A percentile compares a stretch with the other conserved stretches of the same genome.
These are phyloP conservation scores for Penicillium macrosclerotiorum DNA, from an alignment of 495 filamentous ascomycete species.

Conservation along the genomic window DNA sequence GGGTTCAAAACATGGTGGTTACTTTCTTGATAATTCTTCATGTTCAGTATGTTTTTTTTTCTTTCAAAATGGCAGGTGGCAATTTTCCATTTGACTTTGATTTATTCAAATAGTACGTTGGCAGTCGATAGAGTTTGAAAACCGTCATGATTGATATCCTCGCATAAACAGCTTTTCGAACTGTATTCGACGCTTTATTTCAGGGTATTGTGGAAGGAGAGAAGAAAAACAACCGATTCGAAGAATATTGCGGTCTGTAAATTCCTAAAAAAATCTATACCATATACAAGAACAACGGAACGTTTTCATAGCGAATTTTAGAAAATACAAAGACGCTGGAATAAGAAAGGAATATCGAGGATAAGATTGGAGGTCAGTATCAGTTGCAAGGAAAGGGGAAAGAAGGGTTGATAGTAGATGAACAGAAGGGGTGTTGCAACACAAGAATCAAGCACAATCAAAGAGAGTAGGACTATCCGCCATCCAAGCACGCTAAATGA, in stretches of 20 bases:
- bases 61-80: constrained; percentile 3
- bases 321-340: background rate
- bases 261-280: constrained; percentile 6
- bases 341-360: constrained; percentile 2
- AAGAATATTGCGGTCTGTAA: no score
- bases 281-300: constrained; percentile 1
- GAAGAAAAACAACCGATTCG: no score
- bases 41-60: constrained; percentile 4
- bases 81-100: background rate
- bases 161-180: no score
- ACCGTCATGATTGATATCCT: no score
- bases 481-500: constrained; percentile 13
- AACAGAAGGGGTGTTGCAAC: constrained; percentile 2
- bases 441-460: constrained; percentile 10
- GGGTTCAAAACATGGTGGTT: constrained; percentile 4
- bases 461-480: constrained; percentile 5
- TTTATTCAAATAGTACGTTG: no score
- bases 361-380: background rate
- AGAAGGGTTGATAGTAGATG: background rate
- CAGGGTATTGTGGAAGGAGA: background rate
- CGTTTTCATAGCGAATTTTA: no score
- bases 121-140: no score
- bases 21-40: background rate
- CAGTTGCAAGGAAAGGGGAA: constrained; percentile 2
- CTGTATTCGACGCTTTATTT: no score